Evolutionary conservation across 1,284 basidiomycete species (phyloP), one percentile per base, ranked within the genome.

Genomic region (Ganoderma meredithae): DNA sequence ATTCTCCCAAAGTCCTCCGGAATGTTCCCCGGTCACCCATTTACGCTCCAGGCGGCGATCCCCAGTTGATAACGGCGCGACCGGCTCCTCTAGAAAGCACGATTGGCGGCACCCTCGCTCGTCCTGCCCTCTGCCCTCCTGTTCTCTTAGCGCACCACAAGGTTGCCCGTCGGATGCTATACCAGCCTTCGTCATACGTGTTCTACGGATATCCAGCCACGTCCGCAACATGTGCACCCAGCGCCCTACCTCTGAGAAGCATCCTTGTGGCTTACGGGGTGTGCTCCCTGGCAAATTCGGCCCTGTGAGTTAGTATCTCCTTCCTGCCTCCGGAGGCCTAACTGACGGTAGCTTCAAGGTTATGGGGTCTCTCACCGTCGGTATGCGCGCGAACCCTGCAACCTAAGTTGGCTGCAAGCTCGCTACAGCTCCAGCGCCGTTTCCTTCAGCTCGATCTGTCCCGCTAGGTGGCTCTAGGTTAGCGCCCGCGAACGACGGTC

Each of bases 1-100:
- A 52, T 65, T 66, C 63, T 68, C 65, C 64, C 62, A 64, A 66
- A 62, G 65, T 55, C 71, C 60, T 44, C 43, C 68, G 39, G 71
- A 69, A 72, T 22, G 56, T 69, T 71, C 67, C 60, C 68, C 44
- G 59, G 60, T 52, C 52, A 47, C 61, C 53, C 43, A 61, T 43
- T 60, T 58, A 47, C 40, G 55, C 66, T 64, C 56, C 53, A 49
- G 15, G 63, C 73, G 73, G 72, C 70, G 73, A 75, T 73, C 66
- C 62, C 72, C 71, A 69, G 41, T 69, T 67, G 71, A 72, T 75
- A 72, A 69, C 67, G 68, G 68, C 63, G 63, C 62, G 49, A 53
- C 68, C 69, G 67, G 68, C 49, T 40, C 58, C 55, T 55, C 66
- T 49, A 68, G 65, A 63, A 52, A 65, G 53, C 63, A 65, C 68